Evolutionary conservation across 1,139 yeast genomes (phyloP).

Genomic region (Zygoascus meyerae): DNA sequence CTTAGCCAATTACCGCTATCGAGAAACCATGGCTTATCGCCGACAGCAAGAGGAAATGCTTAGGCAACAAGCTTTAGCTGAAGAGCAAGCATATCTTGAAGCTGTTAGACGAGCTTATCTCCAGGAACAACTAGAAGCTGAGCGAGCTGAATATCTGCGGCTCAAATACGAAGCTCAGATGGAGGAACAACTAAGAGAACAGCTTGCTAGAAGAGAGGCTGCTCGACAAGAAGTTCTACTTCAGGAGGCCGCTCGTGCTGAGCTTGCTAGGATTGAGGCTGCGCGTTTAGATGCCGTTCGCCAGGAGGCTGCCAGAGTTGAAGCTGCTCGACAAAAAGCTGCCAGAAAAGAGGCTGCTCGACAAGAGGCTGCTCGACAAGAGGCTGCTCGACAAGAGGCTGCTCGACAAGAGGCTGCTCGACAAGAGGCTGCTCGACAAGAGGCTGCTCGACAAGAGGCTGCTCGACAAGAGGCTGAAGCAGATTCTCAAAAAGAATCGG

Average conservation of each 20-base stretch:
- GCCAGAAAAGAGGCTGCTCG: not conserved
- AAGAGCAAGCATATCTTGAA: constrained; percentile 5
- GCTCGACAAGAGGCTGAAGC: not conserved
- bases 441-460: constrained; percentile 3
- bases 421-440: not conserved
- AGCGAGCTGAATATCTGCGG: not conserved
- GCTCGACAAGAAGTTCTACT: not conserved
- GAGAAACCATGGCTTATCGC: constrained; percentile 8
- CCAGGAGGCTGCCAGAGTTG: constrained; percentile 1
- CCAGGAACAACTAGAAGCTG: constrained; percentile 5
- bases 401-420: not conserved
- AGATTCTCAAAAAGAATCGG: not conserved
- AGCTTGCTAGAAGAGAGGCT: constrained; percentile 1
- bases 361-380: not conserved
- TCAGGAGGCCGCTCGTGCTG: not conserved
- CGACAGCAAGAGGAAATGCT: constrained; percentile 7
- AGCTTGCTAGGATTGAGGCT: not conserved
- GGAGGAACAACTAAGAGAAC: not conserved
- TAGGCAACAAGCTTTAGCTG: constrained; percentile 5
- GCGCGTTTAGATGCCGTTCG: not conserved
- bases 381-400: constrained; percentile 2
- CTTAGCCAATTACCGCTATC: constrained; percentile 6
- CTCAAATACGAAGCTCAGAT: constrained; percentile 1
- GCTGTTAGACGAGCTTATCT: constrained; percentile 1
- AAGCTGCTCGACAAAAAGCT: not conserved